A percentile compares a stretch with the other conserved stretches of the same genome.
Conservation (phyloP, 1,284 basidiomycete species). For the Uromyces viciae-fabae region DNA sequence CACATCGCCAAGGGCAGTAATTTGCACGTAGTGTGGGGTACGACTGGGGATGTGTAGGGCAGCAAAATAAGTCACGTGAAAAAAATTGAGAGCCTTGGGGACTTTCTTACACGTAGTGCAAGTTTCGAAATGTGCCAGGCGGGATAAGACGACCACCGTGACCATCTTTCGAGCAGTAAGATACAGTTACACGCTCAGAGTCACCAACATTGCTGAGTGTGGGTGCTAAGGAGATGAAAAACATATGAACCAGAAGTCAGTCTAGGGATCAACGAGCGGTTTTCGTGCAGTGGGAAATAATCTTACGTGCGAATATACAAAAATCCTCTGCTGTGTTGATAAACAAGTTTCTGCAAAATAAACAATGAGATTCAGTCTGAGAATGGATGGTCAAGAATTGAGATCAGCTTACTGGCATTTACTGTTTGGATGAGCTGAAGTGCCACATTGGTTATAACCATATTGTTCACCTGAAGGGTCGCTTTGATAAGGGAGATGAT, state of each 20-base stretch:
- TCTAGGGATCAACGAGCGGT: not conserved
- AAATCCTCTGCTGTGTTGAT: slow-evolving; percentile 39
- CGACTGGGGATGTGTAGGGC: not conserved
- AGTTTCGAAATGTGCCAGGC: slow-evolving; percentile 50
- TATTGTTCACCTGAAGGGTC: slow-evolving; percentile 14
- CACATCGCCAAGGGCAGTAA: slow-evolving; percentile 38
- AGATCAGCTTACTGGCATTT: slow-evolving; percentile 36
- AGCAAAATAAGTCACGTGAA: not conserved
- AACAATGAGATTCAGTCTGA: not conserved
- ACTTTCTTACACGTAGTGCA: slow-evolving; percentile 48
- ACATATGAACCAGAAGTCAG: not conserved
- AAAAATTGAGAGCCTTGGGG: not conserved
- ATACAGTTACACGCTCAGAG: slow-evolving; percentile 50
- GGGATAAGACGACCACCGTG: slow-evolving; percentile 54
- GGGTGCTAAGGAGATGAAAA: slow-evolving; percentile 9
- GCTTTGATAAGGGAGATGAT: slow-evolving; percentile 25
- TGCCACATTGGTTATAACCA: slow-evolving; percentile 42
- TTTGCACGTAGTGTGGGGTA: slow-evolving; percentile 39
- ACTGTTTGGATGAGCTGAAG: slow-evolving; percentile 8
- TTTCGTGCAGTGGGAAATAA: not conserved
- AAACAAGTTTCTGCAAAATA: slow-evolving; percentile 10
- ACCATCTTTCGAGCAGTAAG: slow-evolving; percentile 53
- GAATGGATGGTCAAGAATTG: not conserved
- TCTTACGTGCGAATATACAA: slow-evolving; percentile 42
- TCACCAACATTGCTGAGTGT: slow-evolving; percentile 48